Conservation (phyloP, 2,329 filamentous ascomycete genomes). For the Aspergillus sp. region DNA sequence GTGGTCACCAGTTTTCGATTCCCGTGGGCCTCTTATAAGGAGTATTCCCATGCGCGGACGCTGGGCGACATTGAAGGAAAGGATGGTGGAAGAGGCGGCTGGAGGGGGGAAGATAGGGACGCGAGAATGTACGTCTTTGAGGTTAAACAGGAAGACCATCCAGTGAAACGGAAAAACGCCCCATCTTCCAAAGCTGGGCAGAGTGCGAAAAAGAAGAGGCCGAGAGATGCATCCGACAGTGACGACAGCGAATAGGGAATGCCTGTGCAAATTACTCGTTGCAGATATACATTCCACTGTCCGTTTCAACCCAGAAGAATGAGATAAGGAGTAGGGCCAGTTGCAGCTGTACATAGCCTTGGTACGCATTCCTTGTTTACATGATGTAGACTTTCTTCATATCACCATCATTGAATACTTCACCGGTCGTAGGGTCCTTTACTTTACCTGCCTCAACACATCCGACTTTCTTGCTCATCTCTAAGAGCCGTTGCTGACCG, state of each 20-base stretch:
- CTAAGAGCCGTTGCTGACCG: slow-evolving; percentile 70
- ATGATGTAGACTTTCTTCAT: slow-evolving; percentile 92
- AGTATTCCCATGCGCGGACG: slow-evolving; percentile 51
- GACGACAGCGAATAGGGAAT: slow-evolving; percentile 22
- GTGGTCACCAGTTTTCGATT: slow-evolving; percentile 52
- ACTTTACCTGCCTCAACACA: slow-evolving; percentile 63
- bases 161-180: not conserved
- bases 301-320: not conserved
- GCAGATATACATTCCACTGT: not conserved
- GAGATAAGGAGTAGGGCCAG: not conserved
- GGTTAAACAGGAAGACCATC: slow-evolving; percentile 38
- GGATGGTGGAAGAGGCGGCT: slow-evolving; percentile 44
- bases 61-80: slow-evolving; percentile 48
- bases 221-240: slow-evolving; percentile 36
- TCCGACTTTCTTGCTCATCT: slow-evolving; percentile 78
- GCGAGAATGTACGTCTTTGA: slow-evolving; percentile 51
- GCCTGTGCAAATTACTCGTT: not conserved
- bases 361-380: slow-evolving; percentile 41
- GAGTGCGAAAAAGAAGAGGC: slow-evolving; percentile 39
- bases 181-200: slow-evolving; percentile 10
- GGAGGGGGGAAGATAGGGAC: slow-evolving; percentile 51
- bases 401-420: slow-evolving; percentile 62
- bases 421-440: slow-evolving; percentile 76
- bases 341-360: not conserved
- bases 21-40: slow-evolving; percentile 50